Evolutionary conservation across 768 basidiomycete genomes (phyloP), one percentile per base, ranked within the genome.

Genomic region (Pleurotus tuoliensis): DNA sequence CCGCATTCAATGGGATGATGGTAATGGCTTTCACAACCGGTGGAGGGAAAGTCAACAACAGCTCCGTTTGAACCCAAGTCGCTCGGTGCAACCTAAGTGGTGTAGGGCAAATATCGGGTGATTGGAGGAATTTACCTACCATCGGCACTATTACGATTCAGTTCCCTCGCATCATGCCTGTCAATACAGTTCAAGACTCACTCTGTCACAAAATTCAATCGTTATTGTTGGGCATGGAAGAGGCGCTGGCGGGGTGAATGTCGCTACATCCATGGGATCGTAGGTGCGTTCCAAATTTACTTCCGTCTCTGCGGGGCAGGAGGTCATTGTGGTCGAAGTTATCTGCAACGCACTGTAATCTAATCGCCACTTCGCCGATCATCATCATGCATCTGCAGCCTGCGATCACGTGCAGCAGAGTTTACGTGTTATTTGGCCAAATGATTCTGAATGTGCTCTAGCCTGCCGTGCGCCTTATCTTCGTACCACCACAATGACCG

Each of bases 181-280:
- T 55, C 50, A 49, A 51, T 13, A n/a, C 9, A 18, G 18, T 22
- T 22, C 34, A 16, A 20, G n/a, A 76, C 88, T 66, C 66, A 93
- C 91, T 74, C 92, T 77, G 68, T 95, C 92, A 69, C 94, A 98
- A 66, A 93, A 98, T 69, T 98, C 94, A 60, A 98, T 90, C 5
- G 80, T 81, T n/a, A 96, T 72, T 25, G 80, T 80, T 2, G 90
- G 70, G 15, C 65, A 61, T 5, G 65, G 61, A 38, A 77, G 65
- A 5, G 30, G 30, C 9, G 67, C 69, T 2, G 87, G 88, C 56
- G 81, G 79, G 8, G 80, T 68, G 65, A 90, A 88, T 0, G 80
- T 80, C 0, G 78, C 67, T 2, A 78, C 72, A 59, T 87, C 79
- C 41, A 79, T 61, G 5, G 68, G 53, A 16, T 58, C 45, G 15